Conservation (phyloP, 306 rosid species). For the Quercus cerris region DNA sequence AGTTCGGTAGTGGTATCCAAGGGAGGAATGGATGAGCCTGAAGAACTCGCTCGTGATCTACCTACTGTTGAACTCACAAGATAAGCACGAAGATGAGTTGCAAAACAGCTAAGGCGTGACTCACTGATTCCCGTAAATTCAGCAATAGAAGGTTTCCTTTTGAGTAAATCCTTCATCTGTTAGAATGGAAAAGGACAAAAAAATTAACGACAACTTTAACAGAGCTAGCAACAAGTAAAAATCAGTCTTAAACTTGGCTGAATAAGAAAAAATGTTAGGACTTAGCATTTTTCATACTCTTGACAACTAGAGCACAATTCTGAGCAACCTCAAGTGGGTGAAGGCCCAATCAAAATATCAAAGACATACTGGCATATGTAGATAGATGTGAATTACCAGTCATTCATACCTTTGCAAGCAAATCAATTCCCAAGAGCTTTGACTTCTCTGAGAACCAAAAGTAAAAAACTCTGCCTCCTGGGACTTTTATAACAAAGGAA, state of each 20-base stretch:
- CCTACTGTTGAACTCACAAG: conserved; percentile 66
- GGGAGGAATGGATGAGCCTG: conserved; percentile 18
- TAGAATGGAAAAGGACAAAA: background rate
- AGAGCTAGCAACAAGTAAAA: background rate
- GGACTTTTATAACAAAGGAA: conserved; percentile 55
- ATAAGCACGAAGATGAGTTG: conserved; percentile 84
- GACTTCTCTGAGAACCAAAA: conserved; percentile 97
- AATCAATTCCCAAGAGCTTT: conserved; percentile 78
- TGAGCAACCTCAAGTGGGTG: background rate
- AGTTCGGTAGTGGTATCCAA: conserved; percentile 24
- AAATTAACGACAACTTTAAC: background rate
- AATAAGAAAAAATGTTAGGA: background rate
- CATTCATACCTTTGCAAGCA: conserved; percentile 67
- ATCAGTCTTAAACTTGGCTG: background rate
- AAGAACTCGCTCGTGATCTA: conserved; percentile 33
- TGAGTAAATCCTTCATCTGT: conserved; percentile 81
- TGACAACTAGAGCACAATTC: background rate
- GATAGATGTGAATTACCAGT: background rate
- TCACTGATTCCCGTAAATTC: conserved; percentile 91
- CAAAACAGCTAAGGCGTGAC: conserved; percentile 86
- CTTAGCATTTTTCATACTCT: background rate
- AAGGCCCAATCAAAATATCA: background rate
- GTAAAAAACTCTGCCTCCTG: conserved; percentile 46
- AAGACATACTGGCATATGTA: too few relatives aligned
- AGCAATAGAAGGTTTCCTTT: conserved; percentile 76